These are phyloP conservation scores for Phytopythium boreale DNA, from an alignment of 352 stramenopile genomes.

Conservation along the genomic window DNA sequence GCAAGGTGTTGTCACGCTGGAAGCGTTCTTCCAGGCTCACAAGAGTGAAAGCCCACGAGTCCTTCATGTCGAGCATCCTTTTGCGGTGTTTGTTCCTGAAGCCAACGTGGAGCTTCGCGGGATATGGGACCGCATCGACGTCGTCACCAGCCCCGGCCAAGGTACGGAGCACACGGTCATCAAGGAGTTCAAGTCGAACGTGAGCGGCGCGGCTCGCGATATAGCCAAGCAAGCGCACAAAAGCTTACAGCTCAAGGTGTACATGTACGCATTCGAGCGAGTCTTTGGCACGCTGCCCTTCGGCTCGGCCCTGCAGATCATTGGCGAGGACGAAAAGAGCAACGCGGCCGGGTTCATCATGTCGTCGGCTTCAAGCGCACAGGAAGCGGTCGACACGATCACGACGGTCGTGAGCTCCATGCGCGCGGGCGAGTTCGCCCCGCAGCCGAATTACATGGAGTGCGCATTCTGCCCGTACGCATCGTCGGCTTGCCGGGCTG, in stretches of 20 bases:
- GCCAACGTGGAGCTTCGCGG: constrained; percentile 55
- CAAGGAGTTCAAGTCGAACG: constrained; percentile 85
- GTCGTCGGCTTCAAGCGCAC: constrained; percentile 16
- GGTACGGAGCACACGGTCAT: constrained; percentile 30
- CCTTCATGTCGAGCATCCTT: constrained; percentile 57
- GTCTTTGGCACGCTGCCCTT: constrained; percentile 49
- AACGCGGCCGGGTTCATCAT: constrained; percentile 8
- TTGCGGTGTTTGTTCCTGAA: constrained; percentile 46
- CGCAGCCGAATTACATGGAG: constrained; percentile 53
- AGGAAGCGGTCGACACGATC: constrained; percentile 38
- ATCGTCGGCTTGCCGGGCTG: constrained; percentile 46
- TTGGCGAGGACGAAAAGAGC: constrained; percentile 28
- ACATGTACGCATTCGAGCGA: constrained; percentile 73
- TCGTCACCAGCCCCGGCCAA: background rate
- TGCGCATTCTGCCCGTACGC: constrained; percentile 76
- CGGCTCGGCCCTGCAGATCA: constrained; percentile 59
- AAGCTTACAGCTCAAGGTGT: constrained; percentile 83
- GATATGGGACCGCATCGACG: constrained; percentile 79
- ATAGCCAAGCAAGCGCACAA: constrained; percentile 47
- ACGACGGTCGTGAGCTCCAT: constrained; percentile 32
- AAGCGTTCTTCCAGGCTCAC: constrained; percentile 43
- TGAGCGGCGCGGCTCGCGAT: constrained; percentile 45
- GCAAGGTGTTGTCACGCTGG: constrained; percentile 33
- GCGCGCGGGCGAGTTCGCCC: constrained; percentile 45
- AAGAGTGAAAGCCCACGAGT: constrained; percentile 23